Base-by-base conservation (phyloP, 169 alveolate genomes). In the Plasmodium yoelii region DNA sequence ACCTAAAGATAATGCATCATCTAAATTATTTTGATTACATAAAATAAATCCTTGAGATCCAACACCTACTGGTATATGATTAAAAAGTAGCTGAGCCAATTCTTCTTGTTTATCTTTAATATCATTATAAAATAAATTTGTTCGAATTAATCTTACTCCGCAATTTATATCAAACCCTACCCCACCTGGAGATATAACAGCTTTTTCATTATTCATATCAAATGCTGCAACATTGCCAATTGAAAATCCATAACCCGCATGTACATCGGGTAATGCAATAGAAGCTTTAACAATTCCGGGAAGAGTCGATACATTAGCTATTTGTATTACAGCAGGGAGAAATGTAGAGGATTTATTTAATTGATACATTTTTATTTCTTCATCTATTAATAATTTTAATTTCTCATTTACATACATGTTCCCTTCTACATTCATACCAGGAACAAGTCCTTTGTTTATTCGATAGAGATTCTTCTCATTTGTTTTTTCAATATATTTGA, bases 171-270 rank as follows among this genome's bases (percentile, higher is more conserved):
- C 98, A 73, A 96, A 96, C 13, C 98, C 98, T 13, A 96, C 98
- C 0, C 98, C 98, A 5, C 98, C 98, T 7, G 98, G 98, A 4
- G 97, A 95, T 12, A 96, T 96, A 1, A 96, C 95, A 0, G 97
- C 94, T 19, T 93, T 86, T 10, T 95, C 94, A 73, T 87, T 65
- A 44, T 82, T 92, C 95, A 94, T 92, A 71, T 95, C 97, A 60
- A 96, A 96, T 39, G 98, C 98, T n/a, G 98, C 98, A 13, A 94
- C 97, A 55, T 95, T 95, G 28, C 98, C 98, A 2, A 96, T 95
- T 9, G 98, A 96, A 44, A 96, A 96, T 22, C 98, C 98, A 68
- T 96, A 96, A 26, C 98, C 98, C 49, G 97, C 92, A 69, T 95
- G 97, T 9, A 95, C 94, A 72, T 94, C 97, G 0, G 98, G 98